Evolutionary conservation across 2,329 filamentous ascomycete genomes (phyloP).

Genomic region (Penicillium thymicola): DNA sequence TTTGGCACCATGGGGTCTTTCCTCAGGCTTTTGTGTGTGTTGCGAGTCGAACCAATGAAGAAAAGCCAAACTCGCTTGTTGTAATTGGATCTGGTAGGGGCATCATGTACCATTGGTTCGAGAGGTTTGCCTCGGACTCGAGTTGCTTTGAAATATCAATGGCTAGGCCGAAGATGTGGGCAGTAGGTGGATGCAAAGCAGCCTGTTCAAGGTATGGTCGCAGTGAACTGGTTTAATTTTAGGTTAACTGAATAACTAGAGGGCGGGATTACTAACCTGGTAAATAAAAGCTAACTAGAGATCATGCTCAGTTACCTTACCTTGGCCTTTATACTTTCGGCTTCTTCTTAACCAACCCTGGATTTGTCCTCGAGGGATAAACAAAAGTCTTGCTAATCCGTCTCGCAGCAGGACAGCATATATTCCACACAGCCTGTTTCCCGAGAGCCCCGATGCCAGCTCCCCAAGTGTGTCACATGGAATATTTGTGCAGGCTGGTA

Average conservation of each 20-base stretch:
- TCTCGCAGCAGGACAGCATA: neutral
- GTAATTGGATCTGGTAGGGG: conserved; percentile 6
- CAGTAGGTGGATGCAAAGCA: neutral
- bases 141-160: conserved; percentile 5
- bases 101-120: conserved; percentile 8
- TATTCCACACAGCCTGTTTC: neutral
- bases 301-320: conserved; percentile 7
- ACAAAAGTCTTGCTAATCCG: neutral
- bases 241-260: neutral
- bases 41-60: conserved; percentile 3
- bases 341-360: neutral
- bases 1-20: neutral
- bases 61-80: neutral
- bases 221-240: neutral
- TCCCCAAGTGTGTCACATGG: neutral
- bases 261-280: neutral
- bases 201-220: neutral
- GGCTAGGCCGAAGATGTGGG: neutral
- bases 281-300: conserved; percentile 1
- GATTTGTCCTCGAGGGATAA: neutral
- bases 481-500: neutral
- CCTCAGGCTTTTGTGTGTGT: neutral
- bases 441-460: neutral
- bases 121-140: neutral
- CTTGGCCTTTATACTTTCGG: neutral